Percentiles rank a stretch among this genome's conserved stretches.
These are phyloP conservation scores for Coemansia sp. DNA, from an alignment of 192 early-diverging fungal genomes.

Conservation along the genomic window DNA sequence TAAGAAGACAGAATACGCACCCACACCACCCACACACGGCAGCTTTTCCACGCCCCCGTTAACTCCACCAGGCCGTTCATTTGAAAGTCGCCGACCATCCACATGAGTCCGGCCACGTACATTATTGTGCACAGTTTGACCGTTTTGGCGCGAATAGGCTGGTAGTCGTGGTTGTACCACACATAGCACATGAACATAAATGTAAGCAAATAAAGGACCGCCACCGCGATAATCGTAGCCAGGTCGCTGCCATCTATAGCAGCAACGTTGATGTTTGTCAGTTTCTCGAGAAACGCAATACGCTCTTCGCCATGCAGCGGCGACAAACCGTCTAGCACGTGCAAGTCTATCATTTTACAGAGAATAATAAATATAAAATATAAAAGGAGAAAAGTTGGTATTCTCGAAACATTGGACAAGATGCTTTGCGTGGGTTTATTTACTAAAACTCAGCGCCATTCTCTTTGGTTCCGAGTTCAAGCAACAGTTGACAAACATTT, in stretches of 20 bases:
- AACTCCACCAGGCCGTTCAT: constrained; percentile 22
- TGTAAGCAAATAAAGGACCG: constrained; percentile 8
- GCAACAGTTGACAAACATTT: not conserved
- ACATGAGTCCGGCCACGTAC: constrained; percentile 17
- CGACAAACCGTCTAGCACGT: constrained; percentile 13
- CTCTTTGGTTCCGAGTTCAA: too few species aligned
- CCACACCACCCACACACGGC: constrained; percentile 35
- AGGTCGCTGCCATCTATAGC: constrained; percentile 19
- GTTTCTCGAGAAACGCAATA: constrained; percentile 9
- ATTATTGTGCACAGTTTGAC: constrained; percentile 32
- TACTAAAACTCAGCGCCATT: too few species aligned
- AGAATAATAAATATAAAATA: not conserved
- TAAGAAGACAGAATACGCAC: constrained; percentile 25
- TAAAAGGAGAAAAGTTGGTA: not conserved
- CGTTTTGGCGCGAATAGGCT: constrained; percentile 28
- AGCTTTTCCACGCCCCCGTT: constrained; percentile 16
- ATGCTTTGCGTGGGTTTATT: not conserved
- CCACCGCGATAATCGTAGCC: not conserved
- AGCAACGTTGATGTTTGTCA: constrained; percentile 4
- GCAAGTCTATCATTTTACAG: constrained; percentile 10
- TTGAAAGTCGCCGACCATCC: constrained; percentile 23
- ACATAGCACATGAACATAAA: constrained; percentile 20
- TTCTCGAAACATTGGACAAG: not conserved
- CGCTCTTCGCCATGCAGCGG: constrained; percentile 25
- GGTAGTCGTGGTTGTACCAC: constrained; percentile 26